These are phyloP conservation scores for Vitis riparia DNA, from an alignment of 164 flowering plant genomes.

Conservation along the genomic window DNA sequence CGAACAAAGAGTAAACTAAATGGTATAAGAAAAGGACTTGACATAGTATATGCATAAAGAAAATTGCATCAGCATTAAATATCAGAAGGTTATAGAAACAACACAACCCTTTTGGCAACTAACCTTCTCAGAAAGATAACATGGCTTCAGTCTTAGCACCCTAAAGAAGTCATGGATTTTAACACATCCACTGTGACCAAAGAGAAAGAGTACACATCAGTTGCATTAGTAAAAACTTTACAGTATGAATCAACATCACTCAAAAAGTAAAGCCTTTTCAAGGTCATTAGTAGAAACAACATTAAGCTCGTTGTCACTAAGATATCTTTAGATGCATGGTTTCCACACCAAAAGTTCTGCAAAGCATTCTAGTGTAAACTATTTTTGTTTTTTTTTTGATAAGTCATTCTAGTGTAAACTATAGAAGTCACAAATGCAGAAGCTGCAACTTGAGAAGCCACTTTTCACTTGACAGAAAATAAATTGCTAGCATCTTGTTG, in stretches of 20 bases:
- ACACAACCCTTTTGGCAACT: conserved; percentile 11
- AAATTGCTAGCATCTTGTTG: too few species aligned
- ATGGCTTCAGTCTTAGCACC: conserved; percentile 53
- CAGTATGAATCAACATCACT: neutral
- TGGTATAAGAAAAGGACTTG: too few species aligned
- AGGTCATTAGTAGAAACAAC: neutral
- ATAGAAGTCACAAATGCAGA: too few species aligned
- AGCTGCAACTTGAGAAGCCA: too few species aligned
- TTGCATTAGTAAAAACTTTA: neutral
- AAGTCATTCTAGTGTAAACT: neutral
- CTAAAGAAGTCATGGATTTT: conserved; percentile 51
- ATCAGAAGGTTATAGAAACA: neutral
- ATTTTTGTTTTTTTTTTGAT: too few species aligned
- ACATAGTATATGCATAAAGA: too few species aligned
- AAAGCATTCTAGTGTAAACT: neutral
- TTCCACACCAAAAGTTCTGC: neutral
- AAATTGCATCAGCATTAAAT: neutral
- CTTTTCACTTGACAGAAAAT: too few species aligned
- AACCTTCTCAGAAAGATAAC: conserved; percentile 75
- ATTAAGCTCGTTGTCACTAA: neutral
- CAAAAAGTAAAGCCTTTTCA: neutral
- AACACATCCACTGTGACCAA: conserved; percentile 70
- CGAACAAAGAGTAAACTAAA: too few species aligned
- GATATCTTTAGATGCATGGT: too few species aligned
- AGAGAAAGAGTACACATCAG: neutral